Base-by-base conservation (phyloP, 441 rosid species). In the Euphorbia neoarborescens region DNA sequence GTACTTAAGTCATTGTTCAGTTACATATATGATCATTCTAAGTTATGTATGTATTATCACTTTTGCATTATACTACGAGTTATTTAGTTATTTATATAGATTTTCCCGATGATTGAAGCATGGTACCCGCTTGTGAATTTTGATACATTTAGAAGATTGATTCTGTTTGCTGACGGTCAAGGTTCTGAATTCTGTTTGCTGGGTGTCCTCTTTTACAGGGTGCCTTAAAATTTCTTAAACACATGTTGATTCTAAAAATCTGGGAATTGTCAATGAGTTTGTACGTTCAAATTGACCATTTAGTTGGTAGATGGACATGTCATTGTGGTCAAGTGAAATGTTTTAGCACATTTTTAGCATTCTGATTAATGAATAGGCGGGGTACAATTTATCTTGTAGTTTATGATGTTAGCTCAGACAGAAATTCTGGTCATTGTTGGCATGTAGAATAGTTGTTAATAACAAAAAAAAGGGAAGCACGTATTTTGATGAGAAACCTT, bases 1-100 rank as follows among this genome's bases (percentile, higher is more conserved):
- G 83, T 82, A 79, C 38, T 20, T 27, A 54, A 42, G 48, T 19
- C 25, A 28, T 40, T 20, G 9, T 24, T 62, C 9, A n/a, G 62
- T 53, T 62, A 28, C 15, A 30, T 5, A 59, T 59, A 54, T 32
- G 1, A 11, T 27, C 28, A 56, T 70, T 35, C 24, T 24, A 6
- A 65, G 58, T 19, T 19, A 35, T 40, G 59, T 65, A 7, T 27
- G 57, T 53, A 3, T 44, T 22, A 34, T 46, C 22, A 44, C 14
- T 46, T 64, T 50, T 60, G 60, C 40, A 1, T 67, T 20, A 50
- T 60, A 51, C 54, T 28, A 24, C 25, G 53, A 60, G 22, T 42
- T 56, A 5, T 44, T 42, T 58, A 19, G 48, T 30, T 66, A 37
- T 25, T 34, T 30, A 22, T 25, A 14, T 27, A 11, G 30, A 22